A percentile compares a stretch with the other conserved stretches of the same genome.
These are phyloP conservation scores for Phytopythium aichiense DNA, from an alignment of 352 stramenopile genomes.

Conservation along the genomic window DNA sequence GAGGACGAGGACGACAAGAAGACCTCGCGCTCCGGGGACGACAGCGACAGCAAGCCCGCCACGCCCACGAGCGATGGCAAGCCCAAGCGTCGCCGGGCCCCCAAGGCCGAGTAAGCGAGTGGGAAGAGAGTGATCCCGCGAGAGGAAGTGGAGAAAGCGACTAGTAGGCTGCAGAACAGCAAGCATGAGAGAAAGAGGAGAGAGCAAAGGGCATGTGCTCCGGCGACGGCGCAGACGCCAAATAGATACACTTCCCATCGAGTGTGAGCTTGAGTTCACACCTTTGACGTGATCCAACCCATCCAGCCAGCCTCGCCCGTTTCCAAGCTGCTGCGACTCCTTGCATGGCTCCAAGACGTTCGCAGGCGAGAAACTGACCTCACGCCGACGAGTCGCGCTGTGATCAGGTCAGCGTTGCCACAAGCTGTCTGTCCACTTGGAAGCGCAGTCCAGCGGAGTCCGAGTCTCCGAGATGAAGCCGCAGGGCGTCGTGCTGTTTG, in stretches of 20 bases:
- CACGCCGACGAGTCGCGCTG: too few relatives aligned
- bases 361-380: too few relatives aligned
- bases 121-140: background rate
- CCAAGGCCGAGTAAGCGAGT: conserved; percentile 51
- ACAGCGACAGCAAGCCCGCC: conserved; percentile 14
- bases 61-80: conserved; percentile 20
- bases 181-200: background rate
- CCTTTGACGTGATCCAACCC: too few relatives aligned
- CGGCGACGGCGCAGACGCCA: too few relatives aligned
- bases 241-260: too few relatives aligned
- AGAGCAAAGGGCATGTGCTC: too few relatives aligned
- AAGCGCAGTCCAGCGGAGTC: background rate
- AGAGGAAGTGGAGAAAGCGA: background rate
- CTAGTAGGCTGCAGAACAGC: background rate
- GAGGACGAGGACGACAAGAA: conserved; percentile 32
- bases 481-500: conserved; percentile 1
- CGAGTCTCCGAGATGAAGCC: background rate
- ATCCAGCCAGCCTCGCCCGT: too few relatives aligned
- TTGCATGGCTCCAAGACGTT: too few relatives aligned
- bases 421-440: background rate
- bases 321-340: too few relatives aligned
- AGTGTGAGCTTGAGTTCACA: too few relatives aligned
- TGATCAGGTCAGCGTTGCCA: too few relatives aligned
- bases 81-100: conserved; percentile 51
- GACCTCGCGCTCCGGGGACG: background rate